A percentile compares a stretch with the other conserved stretches of the same genome.
Conservation (phyloP, 441 rosid species). For the Populus hybrid region DNA sequence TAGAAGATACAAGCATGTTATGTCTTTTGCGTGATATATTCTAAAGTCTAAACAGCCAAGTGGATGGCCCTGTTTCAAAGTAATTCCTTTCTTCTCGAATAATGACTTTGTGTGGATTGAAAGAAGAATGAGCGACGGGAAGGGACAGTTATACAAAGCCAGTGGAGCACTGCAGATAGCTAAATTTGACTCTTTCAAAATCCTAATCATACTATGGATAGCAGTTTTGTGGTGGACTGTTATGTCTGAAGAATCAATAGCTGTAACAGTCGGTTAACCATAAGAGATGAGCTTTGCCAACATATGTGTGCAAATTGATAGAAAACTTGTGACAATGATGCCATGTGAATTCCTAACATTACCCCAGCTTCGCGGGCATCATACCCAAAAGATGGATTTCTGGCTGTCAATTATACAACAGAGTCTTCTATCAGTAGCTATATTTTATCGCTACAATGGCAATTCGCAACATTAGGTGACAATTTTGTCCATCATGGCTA, state of each 20-base stretch:
- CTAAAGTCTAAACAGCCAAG: neutral
- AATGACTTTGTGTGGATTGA: neutral
- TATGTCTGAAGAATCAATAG: neutral
- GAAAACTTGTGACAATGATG: neutral
- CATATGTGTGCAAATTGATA: neutral
- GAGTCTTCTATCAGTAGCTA: neutral
- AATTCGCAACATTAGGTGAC: neutral
- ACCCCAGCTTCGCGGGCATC: neutral
- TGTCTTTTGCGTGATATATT: neutral
- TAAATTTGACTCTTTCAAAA: neutral
- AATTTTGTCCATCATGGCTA: neutral
- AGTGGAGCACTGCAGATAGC: neutral
- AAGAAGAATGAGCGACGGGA: constrained; percentile 24
- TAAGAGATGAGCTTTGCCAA: neutral
- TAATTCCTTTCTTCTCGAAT: neutral
- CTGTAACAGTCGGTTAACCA: neutral
- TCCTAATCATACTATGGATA: neutral
- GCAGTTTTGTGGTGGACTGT: neutral
- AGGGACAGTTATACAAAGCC: constrained; percentile 11
- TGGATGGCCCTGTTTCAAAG: neutral
- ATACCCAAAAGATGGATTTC: neutral
- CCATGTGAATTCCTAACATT: neutral
- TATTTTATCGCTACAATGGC: neutral
- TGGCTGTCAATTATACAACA: neutral
- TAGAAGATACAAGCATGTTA: constrained; percentile 22